Base-by-base conservation (phyloP, 768 basidiomycete species). In the Termitomyces sp. region DNA sequence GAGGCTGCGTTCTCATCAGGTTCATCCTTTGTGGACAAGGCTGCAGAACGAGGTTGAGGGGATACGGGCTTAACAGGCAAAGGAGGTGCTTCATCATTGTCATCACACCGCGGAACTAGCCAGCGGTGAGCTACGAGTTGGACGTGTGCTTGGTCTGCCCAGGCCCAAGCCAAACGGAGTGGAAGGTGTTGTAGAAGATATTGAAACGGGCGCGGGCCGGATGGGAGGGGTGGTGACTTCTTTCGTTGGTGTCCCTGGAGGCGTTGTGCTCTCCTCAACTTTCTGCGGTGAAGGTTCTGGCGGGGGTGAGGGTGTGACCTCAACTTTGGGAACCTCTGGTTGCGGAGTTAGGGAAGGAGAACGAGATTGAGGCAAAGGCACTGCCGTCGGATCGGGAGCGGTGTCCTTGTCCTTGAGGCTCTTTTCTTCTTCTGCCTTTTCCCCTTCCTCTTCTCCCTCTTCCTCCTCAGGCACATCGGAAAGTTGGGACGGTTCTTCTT, bases 111-210 rank as follows among this genome's bases (percentile, higher is more conserved):
- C 72, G 5, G 76, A 73, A 53, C 68, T 82, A 4, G 89, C 85
- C 46, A 91, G 72, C 1, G 90, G 90, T 3, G 90, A 91, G 60
- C 90, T 91, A n/a, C 87, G 82, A 3, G 76, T 68, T 0, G 89
- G 89, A 7, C 85, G 80, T 7, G 87, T 78, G 44, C 79, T 84
- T 1, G 83, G 83, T 36, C 86, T 76, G 18, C 83, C 82, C 16
- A 79, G 65, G 22, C 77, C 76, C 31, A 85, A 65, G 3, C 74
- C 68, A 20, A 81, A 75, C 1, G 74, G 59, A n/a, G 72, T 55
- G 18, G 79, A 63, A n/a, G 75, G 66, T 5, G 70, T 60, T 13
- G 72, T 53, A 23, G 79, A 63, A 11, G 75, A 65, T 9, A 69
- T 60, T 15, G 71, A 62, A 2, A 69, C 62, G 13, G 66, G 23